A percentile compares a stretch with the other conserved stretches of the same genome.
Evolutionary conservation across 768 basidiomycete genomes (phyloP).

Genomic region (Pleurotus platypus): DNA sequence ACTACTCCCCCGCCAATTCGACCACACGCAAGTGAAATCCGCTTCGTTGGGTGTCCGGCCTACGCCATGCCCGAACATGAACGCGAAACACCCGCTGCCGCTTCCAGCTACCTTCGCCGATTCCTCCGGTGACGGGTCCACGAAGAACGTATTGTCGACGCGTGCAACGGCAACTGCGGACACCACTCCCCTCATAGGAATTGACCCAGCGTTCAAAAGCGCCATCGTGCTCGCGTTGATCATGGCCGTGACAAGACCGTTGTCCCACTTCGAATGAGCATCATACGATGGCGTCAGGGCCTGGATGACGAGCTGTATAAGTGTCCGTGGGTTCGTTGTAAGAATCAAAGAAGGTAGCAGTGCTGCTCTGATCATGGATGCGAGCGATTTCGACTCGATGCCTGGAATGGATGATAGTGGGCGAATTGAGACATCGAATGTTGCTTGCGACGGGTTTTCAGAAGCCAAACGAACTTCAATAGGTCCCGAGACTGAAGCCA

Average conservation of each 20-base stretch:
- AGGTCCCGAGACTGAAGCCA: conserved; percentile 79
- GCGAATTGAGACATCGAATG: conserved; percentile 71
- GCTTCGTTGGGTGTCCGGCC: conserved; percentile 2
- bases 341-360: conserved; percentile 66
- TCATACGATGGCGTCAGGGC: conserved; percentile 33
- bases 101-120: conserved; percentile 29
- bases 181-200: conserved; percentile 74
- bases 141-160: conserved; percentile 27
- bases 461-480: conserved; percentile 67
- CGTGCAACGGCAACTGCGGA: conserved; percentile 59
- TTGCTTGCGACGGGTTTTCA: conserved; percentile 70
- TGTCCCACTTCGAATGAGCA: conserved; percentile 24
- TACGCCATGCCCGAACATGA: conserved; percentile 40
- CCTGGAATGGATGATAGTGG: conserved; percentile 69
- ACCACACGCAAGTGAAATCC: conserved; percentile 47
- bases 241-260: conserved; percentile 54
- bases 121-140: conserved; percentile 52
- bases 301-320: conserved; percentile 79
- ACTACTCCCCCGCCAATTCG: conserved; percentile 42
- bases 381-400: conserved; percentile 62
- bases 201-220: conserved; percentile 62
- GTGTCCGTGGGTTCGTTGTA: conserved; percentile 63
- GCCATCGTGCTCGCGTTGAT: conserved; percentile 73
- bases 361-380: conserved; percentile 48
- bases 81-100: conserved; percentile 68